phyloP scores from a whole-genome alignment of 2,329 filamentous ascomycete species.

The Aspergillus bombycis region DNA sequence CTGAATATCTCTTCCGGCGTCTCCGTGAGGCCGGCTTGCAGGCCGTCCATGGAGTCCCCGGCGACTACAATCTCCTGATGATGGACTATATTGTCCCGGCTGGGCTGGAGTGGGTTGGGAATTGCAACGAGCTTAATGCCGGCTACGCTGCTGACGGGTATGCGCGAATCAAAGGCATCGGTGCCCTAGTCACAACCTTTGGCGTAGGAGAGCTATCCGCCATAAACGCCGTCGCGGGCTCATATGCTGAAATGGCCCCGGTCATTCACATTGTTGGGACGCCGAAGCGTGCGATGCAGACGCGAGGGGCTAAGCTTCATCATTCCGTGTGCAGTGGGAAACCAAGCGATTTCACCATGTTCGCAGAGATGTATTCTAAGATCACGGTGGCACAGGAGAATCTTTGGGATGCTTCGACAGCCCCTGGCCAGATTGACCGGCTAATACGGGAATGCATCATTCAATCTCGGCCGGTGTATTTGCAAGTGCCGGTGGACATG shows the following conservation, averaged over 20 bases:
- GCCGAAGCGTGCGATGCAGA: conserved; percentile 50
- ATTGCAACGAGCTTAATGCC: conserved; percentile 62
- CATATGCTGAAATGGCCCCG: conserved; percentile 72
- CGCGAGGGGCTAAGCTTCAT: conserved; percentile 55
- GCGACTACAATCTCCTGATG: conserved; percentile 50
- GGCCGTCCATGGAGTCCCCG: conserved; percentile 49
- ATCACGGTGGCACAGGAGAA: conserved; percentile 17
- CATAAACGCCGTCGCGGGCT: conserved; percentile 72
- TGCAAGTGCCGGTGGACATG: conserved; percentile 59
- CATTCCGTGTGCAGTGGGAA: conserved; percentile 59
- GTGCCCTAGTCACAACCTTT: conserved; percentile 31
- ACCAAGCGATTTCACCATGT: conserved; percentile 9
- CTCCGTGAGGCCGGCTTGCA: conserved; percentile 43
- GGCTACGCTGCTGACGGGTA: conserved; percentile 49
- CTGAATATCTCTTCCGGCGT: conserved; percentile 43
- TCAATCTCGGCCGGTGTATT: conserved; percentile 53
- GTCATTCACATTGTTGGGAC: conserved; percentile 66
- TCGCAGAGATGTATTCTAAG: conserved; percentile 18
- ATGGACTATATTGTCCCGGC: conserved; percentile 54
- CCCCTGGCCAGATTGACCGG: not conserved
- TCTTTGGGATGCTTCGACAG: conserved; percentile 27
- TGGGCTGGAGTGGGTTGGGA: conserved; percentile 58
- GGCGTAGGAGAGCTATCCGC: conserved; percentile 71
- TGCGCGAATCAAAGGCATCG: conserved; percentile 30
- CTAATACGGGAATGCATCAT: not conserved